Conservation (phyloP, 208 protist species). For the Crithidia fasciculata region DNA sequence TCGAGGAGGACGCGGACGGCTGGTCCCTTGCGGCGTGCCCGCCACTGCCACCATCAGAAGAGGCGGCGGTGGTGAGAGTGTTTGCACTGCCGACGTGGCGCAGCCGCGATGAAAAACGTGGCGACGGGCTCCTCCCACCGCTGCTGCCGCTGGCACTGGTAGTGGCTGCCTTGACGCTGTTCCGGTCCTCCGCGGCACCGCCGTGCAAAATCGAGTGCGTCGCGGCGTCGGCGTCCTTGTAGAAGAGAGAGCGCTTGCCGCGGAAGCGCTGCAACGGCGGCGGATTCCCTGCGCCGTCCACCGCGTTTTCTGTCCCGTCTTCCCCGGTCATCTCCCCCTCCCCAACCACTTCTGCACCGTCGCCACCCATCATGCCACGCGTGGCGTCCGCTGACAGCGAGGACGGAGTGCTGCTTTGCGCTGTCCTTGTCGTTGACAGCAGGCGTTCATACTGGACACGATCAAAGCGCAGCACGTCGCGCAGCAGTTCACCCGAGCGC, state of each 20-base stretch:
- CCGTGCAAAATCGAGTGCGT: constrained; percentile 7
- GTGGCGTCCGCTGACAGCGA: too few relatives aligned
- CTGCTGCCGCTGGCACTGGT: neutral
- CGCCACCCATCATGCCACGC: neutral
- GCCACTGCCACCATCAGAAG: too few relatives aligned
- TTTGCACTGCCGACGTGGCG: neutral
- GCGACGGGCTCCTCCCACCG: neutral
- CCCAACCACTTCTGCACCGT: neutral
- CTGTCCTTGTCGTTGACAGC: neutral
- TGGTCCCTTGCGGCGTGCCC: too few relatives aligned
- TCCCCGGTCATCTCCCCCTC: neutral
- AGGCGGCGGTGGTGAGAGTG: neutral
- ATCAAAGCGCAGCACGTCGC: constrained; percentile 31
- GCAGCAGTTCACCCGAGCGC: constrained; percentile 17
- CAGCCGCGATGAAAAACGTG: too few relatives aligned
- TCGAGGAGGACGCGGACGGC: neutral
- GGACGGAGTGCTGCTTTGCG: neutral
- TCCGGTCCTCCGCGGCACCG: neutral
- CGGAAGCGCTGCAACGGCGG: constrained; percentile 34
- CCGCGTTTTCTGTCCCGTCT: neutral
- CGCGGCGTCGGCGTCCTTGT: constrained; percentile 19
- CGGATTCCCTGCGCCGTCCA: neutral
- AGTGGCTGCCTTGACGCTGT: too few relatives aligned
- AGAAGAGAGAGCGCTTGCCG: constrained; percentile 53
- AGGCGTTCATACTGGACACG: constrained; percentile 29